Evolutionary conservation across 257 asterid species (phyloP).

Genomic region (Solanum virginianum): DNA sequence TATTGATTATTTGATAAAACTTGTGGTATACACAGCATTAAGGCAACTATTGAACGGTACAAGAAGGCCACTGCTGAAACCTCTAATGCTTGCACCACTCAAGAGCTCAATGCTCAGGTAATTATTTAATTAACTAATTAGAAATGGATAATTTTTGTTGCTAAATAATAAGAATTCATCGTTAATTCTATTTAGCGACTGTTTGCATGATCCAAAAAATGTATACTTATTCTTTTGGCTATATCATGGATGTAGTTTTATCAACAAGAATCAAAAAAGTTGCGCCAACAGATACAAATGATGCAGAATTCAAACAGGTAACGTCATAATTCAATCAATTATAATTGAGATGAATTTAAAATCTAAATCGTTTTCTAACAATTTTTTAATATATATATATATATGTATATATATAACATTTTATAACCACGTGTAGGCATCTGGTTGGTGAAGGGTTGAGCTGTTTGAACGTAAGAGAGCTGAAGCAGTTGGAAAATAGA

Average conservation of each 20-base stretch:
- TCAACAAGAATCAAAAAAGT: constrained; percentile 81
- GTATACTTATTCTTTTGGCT: not conserved
- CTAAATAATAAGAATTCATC: not conserved
- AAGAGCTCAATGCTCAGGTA: constrained; percentile 88
- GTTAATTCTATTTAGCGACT: not conserved
- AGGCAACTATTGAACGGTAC: constrained; percentile 66
- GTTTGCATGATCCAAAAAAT: no score
- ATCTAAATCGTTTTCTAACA: not conserved
- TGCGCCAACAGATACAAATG: constrained; percentile 84
- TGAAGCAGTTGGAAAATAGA: constrained; percentile 6
- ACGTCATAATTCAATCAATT: not conserved
- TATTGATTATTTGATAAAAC: not conserved
- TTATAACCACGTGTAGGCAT: constrained; percentile 34
- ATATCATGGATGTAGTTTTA: constrained; percentile 30
- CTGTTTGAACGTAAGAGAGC: constrained; percentile 15
- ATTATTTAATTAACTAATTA: not conserved
- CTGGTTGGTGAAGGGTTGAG: constrained; percentile 75
- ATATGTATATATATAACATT: not conserved
- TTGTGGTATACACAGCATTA: constrained; percentile 30
- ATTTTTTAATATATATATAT: no score
- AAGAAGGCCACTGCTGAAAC: constrained; percentile 58
- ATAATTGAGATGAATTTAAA: not conserved
- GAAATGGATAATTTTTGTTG: not conserved
- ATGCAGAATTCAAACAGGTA: constrained; percentile 75
- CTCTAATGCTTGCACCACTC: constrained; percentile 52